Base-by-base conservation (phyloP, 495 filamentous ascomycete genomes). In the Xylaria nigripes region DNA sequence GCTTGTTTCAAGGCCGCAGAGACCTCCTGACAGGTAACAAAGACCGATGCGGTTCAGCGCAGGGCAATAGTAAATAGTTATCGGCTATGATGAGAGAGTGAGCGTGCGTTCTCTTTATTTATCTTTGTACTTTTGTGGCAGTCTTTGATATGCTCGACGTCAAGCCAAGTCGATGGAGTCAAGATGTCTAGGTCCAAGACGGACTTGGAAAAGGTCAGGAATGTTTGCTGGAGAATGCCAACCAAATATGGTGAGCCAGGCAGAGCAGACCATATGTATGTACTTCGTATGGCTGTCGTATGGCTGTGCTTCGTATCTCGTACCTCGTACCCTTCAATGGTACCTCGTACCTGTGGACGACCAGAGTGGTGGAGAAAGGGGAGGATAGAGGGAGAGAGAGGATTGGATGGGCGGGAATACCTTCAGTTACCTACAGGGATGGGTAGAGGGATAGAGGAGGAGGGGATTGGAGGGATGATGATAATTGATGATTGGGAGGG, bases 181-280 rank as follows among this genome's bases (percentile, higher is more conserved):
- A 13, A 48, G 32, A 42, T 41, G 44, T 34, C 51, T 46, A 8
- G 30, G 16, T 45, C 50, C 50, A 53, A 45, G 15, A 27, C 30
- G 29, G 25, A 29, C 27, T 29, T 29, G 4, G 12, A 27, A 34
- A 4, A 19, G 5, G n/a, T n/a, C 30, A 18, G 34, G 44, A 22
- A 54, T 42, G 21, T 32, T 47, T 18, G 23, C 24, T 45, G 22
- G 34, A 54, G 51, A 54, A 54, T 54, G 51, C 32, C 24, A 54
- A 24, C 12, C 44, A 42, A 16, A 19, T 21, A 42, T 40, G 36
- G 18, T n/a, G 36, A n/a, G n/a, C n/a, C 36, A 40, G 36, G n/a
- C 36, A 40, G 36, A 40, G 32, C 36, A 40, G 36, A 40, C 36
- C 3, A 40, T 40, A 40, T 18, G 36, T 40, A 40, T 16, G 36